Evolutionary conservation across 2,329 filamentous ascomycete genomes (phyloP).

Genomic region (Emmonsiellopsis sp.): DNA sequence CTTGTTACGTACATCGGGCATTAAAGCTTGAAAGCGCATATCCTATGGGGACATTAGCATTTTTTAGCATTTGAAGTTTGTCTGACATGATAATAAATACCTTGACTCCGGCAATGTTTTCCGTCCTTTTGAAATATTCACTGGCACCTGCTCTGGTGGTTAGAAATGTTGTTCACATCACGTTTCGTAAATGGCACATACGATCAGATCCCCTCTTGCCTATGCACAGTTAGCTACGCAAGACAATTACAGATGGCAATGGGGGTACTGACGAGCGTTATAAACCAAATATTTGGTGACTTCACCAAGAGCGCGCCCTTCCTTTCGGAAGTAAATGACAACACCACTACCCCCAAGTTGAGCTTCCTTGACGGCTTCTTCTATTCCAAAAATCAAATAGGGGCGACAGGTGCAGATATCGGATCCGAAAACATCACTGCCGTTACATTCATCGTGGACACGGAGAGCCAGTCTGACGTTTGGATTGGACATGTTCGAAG

Average conservation of each 20-base stretch:
- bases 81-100: constrained; percentile 20
- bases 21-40: constrained; percentile 96
- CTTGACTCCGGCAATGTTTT: constrained; percentile 95
- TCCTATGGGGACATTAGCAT: constrained; percentile 28
- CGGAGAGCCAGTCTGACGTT: constrained; percentile 71
- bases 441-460: constrained; percentile 85
- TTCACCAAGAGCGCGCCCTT: constrained; percentile 87
- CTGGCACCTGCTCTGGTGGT: constrained; percentile 65
- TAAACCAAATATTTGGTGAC: constrained; percentile 80
- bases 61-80: background rate
- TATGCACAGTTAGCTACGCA: constrained; percentile 15
- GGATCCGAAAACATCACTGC: constrained; percentile 92
- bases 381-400: constrained; percentile 93
- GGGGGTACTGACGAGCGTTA: constrained; percentile 37
- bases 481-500: constrained; percentile 84
- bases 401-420: constrained; percentile 93
- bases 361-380: constrained; percentile 94
- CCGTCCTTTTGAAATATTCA: constrained; percentile 94
- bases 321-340: constrained; percentile 98
- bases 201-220: constrained; percentile 21
- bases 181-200: constrained; percentile 14
- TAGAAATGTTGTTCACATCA: constrained; percentile 60
- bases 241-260: background rate
- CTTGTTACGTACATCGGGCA: constrained; percentile 58
- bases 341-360: constrained; percentile 89